Conservation (phyloP, 2,329 filamentous ascomycete genomes). For the Penicillium sclerotiorum region DNA sequence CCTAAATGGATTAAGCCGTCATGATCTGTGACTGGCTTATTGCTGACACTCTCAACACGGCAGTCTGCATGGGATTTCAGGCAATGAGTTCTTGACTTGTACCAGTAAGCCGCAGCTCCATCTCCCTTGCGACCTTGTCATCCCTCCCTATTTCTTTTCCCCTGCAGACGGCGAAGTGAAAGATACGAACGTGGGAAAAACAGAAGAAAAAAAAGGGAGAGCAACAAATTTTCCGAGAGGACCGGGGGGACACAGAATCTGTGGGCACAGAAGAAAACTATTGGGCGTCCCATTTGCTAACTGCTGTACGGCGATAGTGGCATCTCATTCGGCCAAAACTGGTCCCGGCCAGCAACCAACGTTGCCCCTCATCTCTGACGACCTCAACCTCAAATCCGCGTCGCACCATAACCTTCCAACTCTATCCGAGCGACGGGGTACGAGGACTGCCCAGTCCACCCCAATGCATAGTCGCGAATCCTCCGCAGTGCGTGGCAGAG, state of each 20-base stretch:
- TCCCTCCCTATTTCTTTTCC: neutral
- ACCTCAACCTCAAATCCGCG: conserved; percentile 37
- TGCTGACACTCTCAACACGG: conserved; percentile 18
- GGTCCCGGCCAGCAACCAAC: conserved; percentile 40
- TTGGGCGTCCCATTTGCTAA: conserved; percentile 3
- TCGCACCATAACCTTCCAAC: conserved; percentile 43
- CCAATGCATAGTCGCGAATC: conserved; percentile 48
- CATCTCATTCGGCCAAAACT: conserved; percentile 42
- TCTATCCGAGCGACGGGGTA: conserved; percentile 40
- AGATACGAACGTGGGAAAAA: neutral
- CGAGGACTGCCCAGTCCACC: conserved; percentile 41
- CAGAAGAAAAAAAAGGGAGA: neutral
- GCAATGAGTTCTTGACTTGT: conserved; percentile 21
- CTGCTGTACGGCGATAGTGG: conserved; percentile 28
- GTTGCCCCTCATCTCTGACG: conserved; percentile 46
- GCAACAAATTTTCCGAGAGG: neutral
- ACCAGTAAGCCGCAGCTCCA: conserved; percentile 17
- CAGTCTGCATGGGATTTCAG: conserved; percentile 19
- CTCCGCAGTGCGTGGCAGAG: conserved; percentile 47
- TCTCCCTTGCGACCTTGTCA: conserved; percentile 13
- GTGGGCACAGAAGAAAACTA: neutral
- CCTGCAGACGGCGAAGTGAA: neutral
- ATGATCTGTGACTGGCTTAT: conserved; percentile 12
- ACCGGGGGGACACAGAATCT: neutral
- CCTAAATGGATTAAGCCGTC: conserved; percentile 18